Evolutionary conservation across 768 basidiomycete genomes (phyloP).

Genomic region (Lanmaoa pseudosensibilis): DNA sequence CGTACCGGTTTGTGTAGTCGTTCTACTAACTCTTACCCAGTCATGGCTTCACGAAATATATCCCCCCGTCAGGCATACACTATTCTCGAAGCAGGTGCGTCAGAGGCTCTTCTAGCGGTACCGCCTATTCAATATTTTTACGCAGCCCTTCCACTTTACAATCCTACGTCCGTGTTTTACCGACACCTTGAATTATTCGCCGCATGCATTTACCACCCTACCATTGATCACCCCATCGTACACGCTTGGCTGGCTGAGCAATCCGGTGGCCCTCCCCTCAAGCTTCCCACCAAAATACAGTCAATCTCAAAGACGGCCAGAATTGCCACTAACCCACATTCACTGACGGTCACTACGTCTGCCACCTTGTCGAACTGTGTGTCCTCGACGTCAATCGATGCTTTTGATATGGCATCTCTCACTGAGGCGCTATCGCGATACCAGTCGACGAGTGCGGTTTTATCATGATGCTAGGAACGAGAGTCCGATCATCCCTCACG

Average conservation of each 20-base stretch:
- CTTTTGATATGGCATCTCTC: constrained; percentile 27
- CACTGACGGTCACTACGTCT: constrained; percentile 15
- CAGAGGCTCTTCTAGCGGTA: neutral
- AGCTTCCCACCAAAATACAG: constrained; percentile 11
- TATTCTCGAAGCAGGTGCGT: constrained; percentile 45
- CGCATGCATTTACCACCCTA: constrained; percentile 42
- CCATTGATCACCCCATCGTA: constrained; percentile 41
- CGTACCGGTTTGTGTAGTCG: neutral
- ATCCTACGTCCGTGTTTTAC: constrained; percentile 46
- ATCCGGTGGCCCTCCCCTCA: constrained; percentile 18
- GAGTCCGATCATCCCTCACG: neutral
- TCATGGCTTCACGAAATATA: constrained; percentile 45
- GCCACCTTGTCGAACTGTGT: constrained; percentile 4
- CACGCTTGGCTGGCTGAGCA: constrained; percentile 38
- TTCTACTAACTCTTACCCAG: constrained; percentile 29
- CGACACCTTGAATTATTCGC: constrained; percentile 49
- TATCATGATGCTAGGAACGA: constrained; percentile 8
- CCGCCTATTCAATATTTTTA: neutral
- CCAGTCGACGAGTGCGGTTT: constrained; percentile 12
- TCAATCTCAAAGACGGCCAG: constrained; percentile 6
- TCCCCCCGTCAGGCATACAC: constrained; percentile 41
- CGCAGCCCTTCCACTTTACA: constrained; percentile 55
- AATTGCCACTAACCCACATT: constrained; percentile 1
- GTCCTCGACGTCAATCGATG: constrained; percentile 11
- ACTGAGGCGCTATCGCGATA: constrained; percentile 30